A percentile compares a stretch with the other conserved stretches of the same genome.
phyloP scores from a whole-genome alignment of 768 basidiomycete species.

The Amanita rimosa region DNA sequence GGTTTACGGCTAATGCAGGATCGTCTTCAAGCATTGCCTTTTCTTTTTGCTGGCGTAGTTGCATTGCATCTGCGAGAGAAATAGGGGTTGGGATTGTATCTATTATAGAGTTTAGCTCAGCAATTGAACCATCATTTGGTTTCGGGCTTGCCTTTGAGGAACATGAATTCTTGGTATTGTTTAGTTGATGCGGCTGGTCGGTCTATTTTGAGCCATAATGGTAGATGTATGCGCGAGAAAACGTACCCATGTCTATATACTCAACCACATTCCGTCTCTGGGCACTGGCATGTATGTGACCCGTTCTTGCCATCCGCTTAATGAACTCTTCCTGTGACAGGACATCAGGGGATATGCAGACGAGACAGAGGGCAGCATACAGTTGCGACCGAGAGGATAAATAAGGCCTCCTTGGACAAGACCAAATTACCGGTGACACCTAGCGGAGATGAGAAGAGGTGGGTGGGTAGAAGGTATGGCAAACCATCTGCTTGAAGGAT shows the following conservation, averaged over 20 bases:
- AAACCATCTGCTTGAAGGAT: conserved; percentile 73
- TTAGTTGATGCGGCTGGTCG: conserved; percentile 42
- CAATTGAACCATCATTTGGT: neutral
- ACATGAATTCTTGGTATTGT: conserved; percentile 60
- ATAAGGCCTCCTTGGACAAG: conserved; percentile 67
- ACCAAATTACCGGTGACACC: conserved; percentile 51
- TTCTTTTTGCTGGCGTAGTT: conserved; percentile 38
- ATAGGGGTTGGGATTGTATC: conserved; percentile 61
- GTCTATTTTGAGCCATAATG: neutral
- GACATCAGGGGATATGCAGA: conserved; percentile 5
- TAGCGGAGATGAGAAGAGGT: conserved; percentile 14
- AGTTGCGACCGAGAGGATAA: conserved; percentile 65
- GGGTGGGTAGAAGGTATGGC: conserved; percentile 11
- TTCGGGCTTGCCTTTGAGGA: conserved; percentile 43
- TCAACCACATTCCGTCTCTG: conserved; percentile 48
- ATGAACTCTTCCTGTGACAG: conserved; percentile 71
- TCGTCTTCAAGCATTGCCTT: conserved; percentile 49
- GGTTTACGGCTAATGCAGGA: conserved; percentile 32
- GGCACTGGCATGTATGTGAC: conserved; percentile 50
- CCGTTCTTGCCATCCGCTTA: conserved; percentile 60
- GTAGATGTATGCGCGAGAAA: neutral
- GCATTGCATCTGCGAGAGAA: conserved; percentile 47
- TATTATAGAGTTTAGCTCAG: conserved; percentile 17
- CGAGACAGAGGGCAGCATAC: conserved; percentile 25
- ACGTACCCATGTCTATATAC: conserved; percentile 70